These are phyloP conservation scores for Linum trigynum DNA, from an alignment of 345 rosid species.

Conservation along the genomic window DNA sequence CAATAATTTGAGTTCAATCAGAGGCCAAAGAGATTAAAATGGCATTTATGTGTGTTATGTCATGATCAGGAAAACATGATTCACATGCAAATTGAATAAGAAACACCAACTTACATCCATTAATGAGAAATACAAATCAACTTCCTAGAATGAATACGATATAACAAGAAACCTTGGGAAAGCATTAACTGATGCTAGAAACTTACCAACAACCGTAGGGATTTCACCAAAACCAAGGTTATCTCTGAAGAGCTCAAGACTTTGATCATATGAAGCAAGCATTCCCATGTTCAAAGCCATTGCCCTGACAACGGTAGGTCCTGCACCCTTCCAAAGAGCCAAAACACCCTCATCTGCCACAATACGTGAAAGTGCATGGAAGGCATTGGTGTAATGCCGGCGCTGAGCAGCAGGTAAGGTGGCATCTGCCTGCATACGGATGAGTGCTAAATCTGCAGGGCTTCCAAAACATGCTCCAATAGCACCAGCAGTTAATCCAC, in stretches of 20 bases:
- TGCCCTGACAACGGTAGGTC: constrained; percentile 97
- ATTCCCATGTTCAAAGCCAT: constrained; percentile 99
- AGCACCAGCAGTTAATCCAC: constrained; percentile 98
- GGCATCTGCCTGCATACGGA: constrained; percentile 98
- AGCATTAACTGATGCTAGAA: neutral
- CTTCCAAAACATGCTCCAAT: constrained; percentile 87
- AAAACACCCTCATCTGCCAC: constrained; percentile 77
- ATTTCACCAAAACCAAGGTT: constrained; percentile 62
- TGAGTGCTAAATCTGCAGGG: constrained; percentile 95
- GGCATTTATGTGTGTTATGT: too few relatives aligned
- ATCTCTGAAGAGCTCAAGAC: constrained; percentile 85
- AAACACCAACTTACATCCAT: neutral
- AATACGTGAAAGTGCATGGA: constrained; percentile 86
- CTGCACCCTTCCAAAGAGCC: constrained; percentile 99
- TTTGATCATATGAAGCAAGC: constrained; percentile 99
- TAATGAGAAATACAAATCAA: neutral
- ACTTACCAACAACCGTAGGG: constrained; percentile 52
- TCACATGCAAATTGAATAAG: too few relatives aligned
- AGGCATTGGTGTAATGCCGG: constrained; percentile 81
- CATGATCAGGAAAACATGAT: too few relatives aligned
- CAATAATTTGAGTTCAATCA: neutral
- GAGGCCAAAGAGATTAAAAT: too few relatives aligned
- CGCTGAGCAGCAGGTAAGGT: constrained; percentile 91
- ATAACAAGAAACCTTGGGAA: too few relatives aligned
- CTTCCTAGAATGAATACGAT: neutral